Conservation (phyloP, 495 filamentous ascomycete genomes). For the Extremus antarcticus region DNA sequence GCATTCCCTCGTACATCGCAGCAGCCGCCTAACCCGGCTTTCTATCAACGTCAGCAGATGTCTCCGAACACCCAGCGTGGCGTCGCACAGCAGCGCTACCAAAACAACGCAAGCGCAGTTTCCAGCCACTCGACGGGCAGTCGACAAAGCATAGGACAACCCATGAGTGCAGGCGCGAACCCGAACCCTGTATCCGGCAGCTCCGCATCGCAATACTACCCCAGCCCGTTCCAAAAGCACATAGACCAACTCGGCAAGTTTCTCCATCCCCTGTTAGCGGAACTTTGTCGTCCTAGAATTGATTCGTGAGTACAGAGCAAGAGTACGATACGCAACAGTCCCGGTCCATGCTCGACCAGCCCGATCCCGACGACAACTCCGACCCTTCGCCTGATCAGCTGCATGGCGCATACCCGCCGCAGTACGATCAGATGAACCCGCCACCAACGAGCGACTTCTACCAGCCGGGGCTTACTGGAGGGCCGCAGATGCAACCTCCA, state of each 20-base stretch:
- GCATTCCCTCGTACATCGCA: conserved; percentile 15
- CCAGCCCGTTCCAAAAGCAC: conserved; percentile 82
- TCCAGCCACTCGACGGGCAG: conserved; percentile 24
- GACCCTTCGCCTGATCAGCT: conserved; percentile 17
- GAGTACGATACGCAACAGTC: conserved; percentile 82
- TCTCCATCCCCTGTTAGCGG: conserved; percentile 43
- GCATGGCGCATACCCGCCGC: conserved; percentile 13
- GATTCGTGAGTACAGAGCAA: conserved; percentile 82
- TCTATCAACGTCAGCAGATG: conserved; percentile 27
- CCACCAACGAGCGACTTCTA: conserved; percentile 11
- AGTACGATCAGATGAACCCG: conserved; percentile 18
- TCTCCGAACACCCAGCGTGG: conserved; percentile 30
- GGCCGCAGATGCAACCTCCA: not conserved
- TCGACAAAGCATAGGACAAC: conserved; percentile 10
- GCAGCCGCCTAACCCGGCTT: conserved; percentile 25
- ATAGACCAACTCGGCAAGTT: conserved; percentile 96
- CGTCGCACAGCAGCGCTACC: conserved; percentile 20
- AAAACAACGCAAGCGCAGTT: conserved; percentile 20
- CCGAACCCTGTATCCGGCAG: conserved; percentile 21
- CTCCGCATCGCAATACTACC: conserved; percentile 46
- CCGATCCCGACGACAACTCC: conserved; percentile 42
- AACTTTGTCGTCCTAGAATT: conserved; percentile 73
- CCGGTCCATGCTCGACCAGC: conserved; percentile 53
- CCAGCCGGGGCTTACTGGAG: conserved; percentile 14
- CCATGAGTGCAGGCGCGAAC: conserved; percentile 26